A percentile compares a stretch with the other conserved stretches of the same genome.
These are phyloP conservation scores for Epichloe sylvatica DNA, from an alignment of 2,329 filamentous ascomycete genomes.

Conservation along the genomic window DNA sequence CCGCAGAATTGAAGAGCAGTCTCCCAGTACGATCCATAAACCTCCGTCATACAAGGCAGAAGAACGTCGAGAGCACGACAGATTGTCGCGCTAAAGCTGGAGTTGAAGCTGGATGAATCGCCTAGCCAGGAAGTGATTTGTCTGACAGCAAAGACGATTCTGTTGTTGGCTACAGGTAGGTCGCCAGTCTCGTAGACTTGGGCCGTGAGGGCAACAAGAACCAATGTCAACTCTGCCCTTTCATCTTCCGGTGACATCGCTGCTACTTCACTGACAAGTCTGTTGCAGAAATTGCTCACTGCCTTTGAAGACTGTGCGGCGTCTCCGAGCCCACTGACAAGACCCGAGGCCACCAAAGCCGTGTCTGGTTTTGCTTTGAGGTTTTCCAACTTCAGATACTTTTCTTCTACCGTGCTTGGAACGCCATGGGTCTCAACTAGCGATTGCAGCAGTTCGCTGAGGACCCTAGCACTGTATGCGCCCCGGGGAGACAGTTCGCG, in stretches of 20 bases:
- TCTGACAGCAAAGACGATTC: conserved; percentile 70
- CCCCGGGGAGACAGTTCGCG: conserved; percentile 27
- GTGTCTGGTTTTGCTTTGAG: conserved; percentile 34
- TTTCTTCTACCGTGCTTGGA: conserved; percentile 30
- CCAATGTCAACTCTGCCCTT: conserved; percentile 34
- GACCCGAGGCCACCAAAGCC: conserved; percentile 33
- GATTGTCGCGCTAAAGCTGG: conserved; percentile 33
- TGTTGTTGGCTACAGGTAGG: conserved; percentile 47
- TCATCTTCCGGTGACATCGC: conserved; percentile 29
- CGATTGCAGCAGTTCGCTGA: conserved; percentile 35
- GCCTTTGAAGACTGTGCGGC: conserved; percentile 32
- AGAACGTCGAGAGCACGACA: conserved; percentile 46
- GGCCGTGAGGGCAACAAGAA: conserved; percentile 40
- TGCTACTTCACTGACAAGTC: conserved; percentile 46
- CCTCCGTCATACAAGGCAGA: conserved; percentile 59
- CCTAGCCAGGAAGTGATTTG: conserved; percentile 62
- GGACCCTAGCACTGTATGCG: conserved; percentile 38
- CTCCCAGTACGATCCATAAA: conserved; percentile 84
- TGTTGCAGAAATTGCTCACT: conserved; percentile 42
- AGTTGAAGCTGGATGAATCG: conserved; percentile 28
- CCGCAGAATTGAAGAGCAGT: conserved; percentile 45
- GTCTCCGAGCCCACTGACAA: conserved; percentile 39
- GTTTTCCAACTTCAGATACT: conserved; percentile 30
- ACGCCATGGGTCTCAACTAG: conserved; percentile 34
- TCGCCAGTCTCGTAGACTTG: conserved; percentile 37